Conservation (phyloP, 768 basidiomycete species). For the Lanmaoa pseudosensibilis region DNA sequence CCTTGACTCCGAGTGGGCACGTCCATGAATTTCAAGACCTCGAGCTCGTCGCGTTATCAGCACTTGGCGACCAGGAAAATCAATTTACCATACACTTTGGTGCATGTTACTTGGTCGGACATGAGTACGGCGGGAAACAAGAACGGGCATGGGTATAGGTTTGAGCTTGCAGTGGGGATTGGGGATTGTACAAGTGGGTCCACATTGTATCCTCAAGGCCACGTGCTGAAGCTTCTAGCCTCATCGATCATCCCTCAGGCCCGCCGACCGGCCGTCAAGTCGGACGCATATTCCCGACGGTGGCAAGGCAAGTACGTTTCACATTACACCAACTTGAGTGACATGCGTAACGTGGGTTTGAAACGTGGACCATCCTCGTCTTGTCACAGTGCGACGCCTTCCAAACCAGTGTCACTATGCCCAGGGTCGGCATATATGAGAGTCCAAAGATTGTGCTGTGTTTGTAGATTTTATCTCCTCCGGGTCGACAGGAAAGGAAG, state of each 20-base stretch:
- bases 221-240: neutral
- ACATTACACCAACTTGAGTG: conserved; percentile 1
- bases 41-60: neutral
- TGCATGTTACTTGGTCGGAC: neutral
- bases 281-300: conserved; percentile 1
- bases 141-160: neutral
- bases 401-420: neutral
- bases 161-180: too few species aligned
- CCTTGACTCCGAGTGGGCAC: neutral
- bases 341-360: neutral
- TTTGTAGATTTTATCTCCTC: conserved; percentile 1
- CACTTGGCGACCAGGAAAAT: neutral
- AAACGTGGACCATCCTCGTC: neutral
- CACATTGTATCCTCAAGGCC: neutral
- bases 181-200: too few species aligned
- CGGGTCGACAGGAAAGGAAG: neutral
- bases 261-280: neutral
- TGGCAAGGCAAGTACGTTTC: neutral
- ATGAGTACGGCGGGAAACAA: neutral
- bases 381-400: neutral
- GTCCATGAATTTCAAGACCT: neutral
- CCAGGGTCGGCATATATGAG: neutral
- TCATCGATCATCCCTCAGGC: neutral
- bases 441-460: neutral
- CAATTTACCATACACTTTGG: too few species aligned